phyloP scores from a whole-genome alignment of 345 rosid species.

The Moringa oleifera region DNA sequence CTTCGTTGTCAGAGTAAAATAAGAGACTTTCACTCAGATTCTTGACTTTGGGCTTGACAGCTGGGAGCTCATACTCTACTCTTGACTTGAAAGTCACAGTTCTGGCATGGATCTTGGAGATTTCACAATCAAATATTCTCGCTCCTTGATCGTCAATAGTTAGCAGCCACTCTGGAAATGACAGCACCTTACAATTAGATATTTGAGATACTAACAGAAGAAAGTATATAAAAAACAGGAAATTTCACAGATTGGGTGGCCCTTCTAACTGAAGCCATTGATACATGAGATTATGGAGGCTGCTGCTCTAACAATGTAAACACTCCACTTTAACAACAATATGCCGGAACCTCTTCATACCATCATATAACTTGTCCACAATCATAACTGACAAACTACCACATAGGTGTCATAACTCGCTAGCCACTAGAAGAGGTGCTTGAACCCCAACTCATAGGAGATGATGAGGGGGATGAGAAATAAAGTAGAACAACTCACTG shows the following conservation, averaged over 20 bases:
- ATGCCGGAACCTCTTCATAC: not conserved
- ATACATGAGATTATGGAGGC: not conserved
- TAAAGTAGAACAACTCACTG: constrained; percentile 43
- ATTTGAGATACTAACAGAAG: constrained; percentile 7
- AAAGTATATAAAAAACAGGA: not conserved
- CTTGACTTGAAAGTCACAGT: constrained; percentile 35
- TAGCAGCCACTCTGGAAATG: constrained; percentile 59
- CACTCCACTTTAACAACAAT: not conserved
- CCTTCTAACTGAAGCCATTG: not conserved
- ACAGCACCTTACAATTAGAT: constrained; percentile 16
- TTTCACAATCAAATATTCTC: constrained; percentile 42
- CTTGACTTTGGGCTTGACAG: constrained; percentile 14
- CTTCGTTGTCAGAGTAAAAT: constrained; percentile 3
- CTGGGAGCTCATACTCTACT: constrained; percentile 22
- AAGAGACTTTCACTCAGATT: constrained; percentile 12
- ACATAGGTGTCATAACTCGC: no score
- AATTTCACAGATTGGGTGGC: not conserved
- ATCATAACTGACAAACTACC: not conserved
- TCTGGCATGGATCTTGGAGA: constrained; percentile 46
- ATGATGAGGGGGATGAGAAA: constrained; percentile 15
- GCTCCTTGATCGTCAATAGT: constrained; percentile 55
- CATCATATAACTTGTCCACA: not conserved
- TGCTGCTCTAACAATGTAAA: not conserved
- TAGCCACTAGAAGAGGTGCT: constrained; percentile 6
- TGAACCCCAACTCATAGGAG: constrained; percentile 5